These are phyloP conservation scores for Leucocoprinus gongylophorus DNA, from an alignment of 1,284 basidiomycete species.

Conservation along the genomic window DNA sequence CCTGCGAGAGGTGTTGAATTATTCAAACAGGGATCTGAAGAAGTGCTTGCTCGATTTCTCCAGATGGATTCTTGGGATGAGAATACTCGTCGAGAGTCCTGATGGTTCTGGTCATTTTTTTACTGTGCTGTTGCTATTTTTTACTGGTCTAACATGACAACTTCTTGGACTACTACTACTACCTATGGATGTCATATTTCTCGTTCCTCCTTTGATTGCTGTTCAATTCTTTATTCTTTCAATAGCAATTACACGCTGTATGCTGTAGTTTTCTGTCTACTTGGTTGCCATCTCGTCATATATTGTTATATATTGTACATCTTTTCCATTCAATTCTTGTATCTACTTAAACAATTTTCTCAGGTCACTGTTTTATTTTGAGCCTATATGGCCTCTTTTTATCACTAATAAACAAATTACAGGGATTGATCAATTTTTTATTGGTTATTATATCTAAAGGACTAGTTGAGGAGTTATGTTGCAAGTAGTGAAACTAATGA, in stretches of 20 bases:
- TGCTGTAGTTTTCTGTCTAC: background rate
- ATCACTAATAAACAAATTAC: too few relatives aligned
- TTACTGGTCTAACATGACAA: background rate
- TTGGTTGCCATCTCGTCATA: background rate
- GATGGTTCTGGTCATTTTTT: slow-evolving; percentile 1
- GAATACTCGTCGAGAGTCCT: slow-evolving; percentile 26
- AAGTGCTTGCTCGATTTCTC: slow-evolving; percentile 73
- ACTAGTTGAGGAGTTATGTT: too few relatives aligned
- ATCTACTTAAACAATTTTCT: background rate
- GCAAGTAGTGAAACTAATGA: slow-evolving; percentile 9
- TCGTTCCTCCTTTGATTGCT: slow-evolving; percentile 10
- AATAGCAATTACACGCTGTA: slow-evolving; percentile 2
- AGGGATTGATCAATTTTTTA: too few relatives aligned
- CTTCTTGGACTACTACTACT: slow-evolving; percentile 8
- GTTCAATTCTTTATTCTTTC: slow-evolving; percentile 4
- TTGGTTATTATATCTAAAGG: too few relatives aligned
- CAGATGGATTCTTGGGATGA: slow-evolving; percentile 68
- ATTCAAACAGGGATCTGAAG: slow-evolving; percentile 78
- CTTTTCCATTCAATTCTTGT: background rate
- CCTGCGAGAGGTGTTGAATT: slow-evolving; percentile 72
- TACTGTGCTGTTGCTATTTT: background rate
- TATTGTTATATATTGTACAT: slow-evolving; percentile 2
- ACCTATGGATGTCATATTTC: slow-evolving; percentile 10
- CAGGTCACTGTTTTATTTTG: too few relatives aligned
- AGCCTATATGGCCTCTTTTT: too few relatives aligned